A percentile compares a stretch with the other conserved stretches of the same genome.
phyloP scores from a whole-genome alignment of 257 asterid species.

The Nicotiana tabacum region DNA sequence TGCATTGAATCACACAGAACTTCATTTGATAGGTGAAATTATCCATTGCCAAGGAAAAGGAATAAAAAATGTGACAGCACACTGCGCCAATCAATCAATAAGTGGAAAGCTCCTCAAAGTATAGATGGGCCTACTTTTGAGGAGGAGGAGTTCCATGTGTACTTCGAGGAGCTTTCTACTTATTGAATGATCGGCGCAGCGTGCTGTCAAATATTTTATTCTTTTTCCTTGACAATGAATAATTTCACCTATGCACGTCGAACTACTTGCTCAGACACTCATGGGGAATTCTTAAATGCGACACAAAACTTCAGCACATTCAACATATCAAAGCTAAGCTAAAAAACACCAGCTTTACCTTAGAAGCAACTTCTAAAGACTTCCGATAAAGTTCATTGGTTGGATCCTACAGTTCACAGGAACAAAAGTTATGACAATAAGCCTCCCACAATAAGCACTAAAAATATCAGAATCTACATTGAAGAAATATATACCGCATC shows the following conservation, averaged over 20 bases:
- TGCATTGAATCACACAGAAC: background rate
- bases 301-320: background rate
- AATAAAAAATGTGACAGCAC: background rate
- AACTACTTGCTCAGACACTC: background rate
- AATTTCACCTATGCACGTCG: background rate
- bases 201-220: background rate
- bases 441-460: background rate
- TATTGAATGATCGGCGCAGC: background rate
- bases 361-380: slow-evolving; percentile 69
- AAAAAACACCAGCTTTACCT: slow-evolving; percentile 40
- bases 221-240: background rate
- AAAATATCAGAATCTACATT: background rate
- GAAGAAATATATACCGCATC: slow-evolving; percentile 38
- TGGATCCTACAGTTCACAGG: slow-evolving; percentile 59
- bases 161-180: background rate
- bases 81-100: background rate
- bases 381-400: slow-evolving; percentile 66
- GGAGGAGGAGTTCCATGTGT: background rate
- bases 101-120: background rate
- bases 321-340: background rate
- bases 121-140: background rate
- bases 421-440: slow-evolving; percentile 2
- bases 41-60: background rate
- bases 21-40: background rate
- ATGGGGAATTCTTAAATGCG: background rate